Conservation (phyloP, 225 moss, liverwort and hornwort genomes). For the Antitrichia curtipendula region DNA sequence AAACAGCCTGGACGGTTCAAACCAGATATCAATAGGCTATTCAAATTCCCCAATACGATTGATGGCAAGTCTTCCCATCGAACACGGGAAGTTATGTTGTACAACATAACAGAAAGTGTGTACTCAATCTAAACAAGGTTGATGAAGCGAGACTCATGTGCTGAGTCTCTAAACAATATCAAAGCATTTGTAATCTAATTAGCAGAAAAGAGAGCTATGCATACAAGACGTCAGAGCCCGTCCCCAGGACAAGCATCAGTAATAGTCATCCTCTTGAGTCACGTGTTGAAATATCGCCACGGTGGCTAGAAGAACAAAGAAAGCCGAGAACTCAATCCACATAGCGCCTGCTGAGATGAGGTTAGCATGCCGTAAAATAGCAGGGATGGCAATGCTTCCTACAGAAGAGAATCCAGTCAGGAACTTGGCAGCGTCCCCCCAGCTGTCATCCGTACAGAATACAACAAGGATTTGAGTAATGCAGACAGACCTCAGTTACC, state of each 20-base stretch:
- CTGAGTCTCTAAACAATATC: neutral
- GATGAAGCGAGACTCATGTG: neutral
- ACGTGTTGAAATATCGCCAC: conserved; percentile 59
- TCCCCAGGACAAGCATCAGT: neutral
- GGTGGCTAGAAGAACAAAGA: conserved; percentile 56
- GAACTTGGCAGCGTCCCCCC: conserved; percentile 81
- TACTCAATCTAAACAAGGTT: neutral
- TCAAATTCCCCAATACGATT: neutral
- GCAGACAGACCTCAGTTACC: neutral
- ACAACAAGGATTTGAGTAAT: neutral
- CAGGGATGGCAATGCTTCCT: conserved; percentile 82
- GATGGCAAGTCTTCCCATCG: neutral
- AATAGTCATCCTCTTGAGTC: conserved; percentile 47
- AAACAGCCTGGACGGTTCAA: neutral
- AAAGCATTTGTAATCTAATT: neutral
- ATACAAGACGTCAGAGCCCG: neutral
- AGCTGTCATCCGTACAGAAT: conserved; percentile 23
- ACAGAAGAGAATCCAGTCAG: conserved; percentile 81
- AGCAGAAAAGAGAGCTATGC: neutral
- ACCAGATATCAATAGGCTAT: neutral
- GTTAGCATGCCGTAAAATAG: conserved; percentile 66
- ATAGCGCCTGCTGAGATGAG: conserved; percentile 75
- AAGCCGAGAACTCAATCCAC: conserved; percentile 70
- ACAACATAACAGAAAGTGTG: neutral
- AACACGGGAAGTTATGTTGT: neutral